Evolutionary conservation across 108 stramenopile species (phyloP).

Genomic region (Skeletonema tropicum): DNA sequence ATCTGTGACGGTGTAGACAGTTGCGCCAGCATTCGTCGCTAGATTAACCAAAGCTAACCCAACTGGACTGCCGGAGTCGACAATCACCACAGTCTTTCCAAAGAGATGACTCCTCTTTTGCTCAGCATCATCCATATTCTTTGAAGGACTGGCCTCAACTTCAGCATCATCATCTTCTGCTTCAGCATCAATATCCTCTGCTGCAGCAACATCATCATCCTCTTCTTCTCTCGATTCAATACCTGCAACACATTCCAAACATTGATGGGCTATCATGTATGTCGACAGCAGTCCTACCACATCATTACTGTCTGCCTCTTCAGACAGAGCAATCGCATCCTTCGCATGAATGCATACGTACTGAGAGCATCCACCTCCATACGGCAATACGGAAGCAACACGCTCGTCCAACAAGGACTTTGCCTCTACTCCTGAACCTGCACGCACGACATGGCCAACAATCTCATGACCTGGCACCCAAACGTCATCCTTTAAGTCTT

Average conservation of each 20-base stretch:
- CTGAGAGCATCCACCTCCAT: constrained; percentile 67
- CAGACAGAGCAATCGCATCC: constrained; percentile 57
- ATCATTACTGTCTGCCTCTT: constrained; percentile 36
- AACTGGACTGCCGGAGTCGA: constrained; percentile 59
- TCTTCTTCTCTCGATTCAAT: background rate
- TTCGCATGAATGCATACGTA: constrained; percentile 51
- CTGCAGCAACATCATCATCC: too few relatives aligned
- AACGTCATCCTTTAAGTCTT: background rate
- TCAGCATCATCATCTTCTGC: background rate
- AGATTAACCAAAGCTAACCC: constrained; percentile 71
- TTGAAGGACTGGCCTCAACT: too few relatives aligned
- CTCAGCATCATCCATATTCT: too few relatives aligned
- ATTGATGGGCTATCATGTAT: constrained; percentile 80
- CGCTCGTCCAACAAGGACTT: constrained; percentile 21
- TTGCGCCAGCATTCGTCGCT: constrained; percentile 56
- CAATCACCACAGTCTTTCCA: constrained; percentile 65
- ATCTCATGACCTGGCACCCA: constrained; percentile 7
- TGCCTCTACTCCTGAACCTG: background rate
- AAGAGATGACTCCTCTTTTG: constrained; percentile 38
- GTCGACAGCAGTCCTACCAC: constrained; percentile 66
- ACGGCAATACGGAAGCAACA: constrained; percentile 60
- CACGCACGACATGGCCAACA: background rate
- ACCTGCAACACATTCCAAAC: background rate
- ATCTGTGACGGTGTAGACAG: constrained; percentile 29
- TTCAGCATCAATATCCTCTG: too few relatives aligned